Evolutionary conservation across 192 early-diverging fungal genomes (phyloP), one percentile per base, ranked within the genome.

Genomic region (Globomyces pollinis-pini): DNA sequence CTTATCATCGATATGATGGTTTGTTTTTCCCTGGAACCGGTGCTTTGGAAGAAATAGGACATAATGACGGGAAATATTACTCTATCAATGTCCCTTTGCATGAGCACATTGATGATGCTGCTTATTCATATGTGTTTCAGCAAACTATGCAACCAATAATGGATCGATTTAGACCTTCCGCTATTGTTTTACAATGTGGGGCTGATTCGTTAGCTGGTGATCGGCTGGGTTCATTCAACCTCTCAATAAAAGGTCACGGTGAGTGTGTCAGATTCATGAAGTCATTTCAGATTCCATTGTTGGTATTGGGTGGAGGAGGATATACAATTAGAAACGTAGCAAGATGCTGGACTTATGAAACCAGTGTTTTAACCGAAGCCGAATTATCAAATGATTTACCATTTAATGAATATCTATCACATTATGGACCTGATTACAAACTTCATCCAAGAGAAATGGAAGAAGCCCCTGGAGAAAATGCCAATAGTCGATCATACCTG

Each of bases 21-120:
- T 81, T 84, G 30, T 99, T 97, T 64, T 99, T 99, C 64, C 96
- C 96, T 0, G 93, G 93, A 11, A 95, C 94, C 6, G 96, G 96
- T 56, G 80, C 88, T 28, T 65, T 85, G 16, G 81, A 94, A 64
- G 94, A 98, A 74, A 84, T 86, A 50, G 96, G 96, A 35, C 78
- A 84, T 16, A 82, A 86, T 1, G 73, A 79, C 36, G 96, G 96
- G 59, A 92, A 93, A 67, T 84, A 94, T 62, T 96, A 92, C 62
- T 85, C 91, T 23, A 78, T 98, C 59, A 98, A 98, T 58, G 90
- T 98, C 12, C 96, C 96, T 1, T 70, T 98, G 30, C 79, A 90
- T 50, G 92, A 94, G 72, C 90, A 88, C 57, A 96, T 98, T 62
- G 89, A 97, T 69, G 96, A 99, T 61, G 76, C 72, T 20, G 83